Conservation (phyloP, 371 early-diverging fungal genomes). For the Apophysomyces ossiformis region DNA sequence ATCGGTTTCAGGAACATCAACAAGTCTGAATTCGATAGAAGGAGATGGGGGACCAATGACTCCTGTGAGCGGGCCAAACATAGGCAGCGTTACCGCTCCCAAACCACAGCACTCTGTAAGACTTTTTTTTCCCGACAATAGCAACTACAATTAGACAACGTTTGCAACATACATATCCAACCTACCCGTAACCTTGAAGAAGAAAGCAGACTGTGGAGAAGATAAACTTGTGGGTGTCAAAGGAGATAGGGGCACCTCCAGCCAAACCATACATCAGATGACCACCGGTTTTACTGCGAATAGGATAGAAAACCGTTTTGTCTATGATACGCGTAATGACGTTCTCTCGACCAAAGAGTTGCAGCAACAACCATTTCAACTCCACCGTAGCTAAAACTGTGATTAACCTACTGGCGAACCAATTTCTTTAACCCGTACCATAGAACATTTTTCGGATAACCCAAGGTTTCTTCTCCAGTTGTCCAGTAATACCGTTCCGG, state of each 20-base stretch:
- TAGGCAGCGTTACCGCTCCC: constrained; percentile 54
- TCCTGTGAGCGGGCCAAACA: constrained; percentile 51
- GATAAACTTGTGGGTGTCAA: constrained; percentile 86
- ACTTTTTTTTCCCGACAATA: constrained; percentile 29
- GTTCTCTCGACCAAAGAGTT: constrained; percentile 57
- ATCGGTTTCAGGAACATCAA: constrained; percentile 79
- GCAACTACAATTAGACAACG: neutral
- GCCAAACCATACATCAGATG: constrained; percentile 79
- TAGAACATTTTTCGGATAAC: constrained; percentile 57
- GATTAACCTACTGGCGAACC: neutral
- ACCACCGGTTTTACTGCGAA: constrained; percentile 88
- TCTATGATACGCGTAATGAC: constrained; percentile 76
- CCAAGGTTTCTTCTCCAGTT: constrained; percentile 68
- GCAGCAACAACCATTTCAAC: constrained; percentile 72
- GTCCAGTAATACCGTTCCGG: constrained; percentile 73
- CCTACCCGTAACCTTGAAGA: constrained; percentile 80
- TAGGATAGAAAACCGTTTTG: constrained; percentile 76
- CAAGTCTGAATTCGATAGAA: constrained; percentile 81
- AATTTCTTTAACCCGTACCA: constrained; percentile 25
- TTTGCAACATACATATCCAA: neutral
- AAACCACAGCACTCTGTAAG: constrained; percentile 61
- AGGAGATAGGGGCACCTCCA: constrained; percentile 92
- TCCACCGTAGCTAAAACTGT: constrained; percentile 54
- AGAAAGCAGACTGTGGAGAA: constrained; percentile 74
- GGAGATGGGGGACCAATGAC: constrained; percentile 78